These are phyloP conservation scores for Crotalaria pallida DNA, from an alignment of 306 rosid species.

Conservation along the genomic window DNA sequence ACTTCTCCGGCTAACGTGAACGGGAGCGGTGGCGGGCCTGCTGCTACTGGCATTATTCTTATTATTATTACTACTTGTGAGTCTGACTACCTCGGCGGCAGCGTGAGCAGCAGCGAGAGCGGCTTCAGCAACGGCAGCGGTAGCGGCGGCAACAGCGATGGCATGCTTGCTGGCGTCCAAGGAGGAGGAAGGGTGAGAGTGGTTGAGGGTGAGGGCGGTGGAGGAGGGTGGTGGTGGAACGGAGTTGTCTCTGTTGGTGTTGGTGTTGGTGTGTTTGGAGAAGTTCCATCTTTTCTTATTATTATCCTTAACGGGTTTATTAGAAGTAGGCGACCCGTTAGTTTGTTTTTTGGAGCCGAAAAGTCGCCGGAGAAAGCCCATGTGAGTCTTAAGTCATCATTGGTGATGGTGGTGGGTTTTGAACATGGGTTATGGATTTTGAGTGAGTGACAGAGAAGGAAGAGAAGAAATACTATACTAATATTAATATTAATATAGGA, in stretches of 20 bases:
- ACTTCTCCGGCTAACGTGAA: conserved; percentile 10
- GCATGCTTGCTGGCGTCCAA: conserved; percentile 76
- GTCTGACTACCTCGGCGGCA: conserved; percentile 89
- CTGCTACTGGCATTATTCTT: not conserved
- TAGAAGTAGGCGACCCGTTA: conserved; percentile 6
- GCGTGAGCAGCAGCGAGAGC: conserved; percentile 93
- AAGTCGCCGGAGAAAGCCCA: conserved; percentile 94
- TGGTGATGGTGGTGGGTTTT: not conserved
- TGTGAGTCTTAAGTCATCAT: conserved; percentile 39
- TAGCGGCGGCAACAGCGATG: conserved; percentile 90
- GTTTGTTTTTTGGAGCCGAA: conserved; percentile 50
- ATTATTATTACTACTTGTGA: conserved; percentile 30
- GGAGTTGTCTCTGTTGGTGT: conserved; percentile 10
- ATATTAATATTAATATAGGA: too few species aligned
- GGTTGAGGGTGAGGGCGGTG: not conserved
- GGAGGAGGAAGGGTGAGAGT: conserved; percentile 16
- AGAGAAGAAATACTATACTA: too few species aligned
- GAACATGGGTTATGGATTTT: not conserved
- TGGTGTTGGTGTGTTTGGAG: not conserved
- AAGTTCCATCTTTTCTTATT: conserved; percentile 48
- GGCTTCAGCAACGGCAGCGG: conserved; percentile 90
- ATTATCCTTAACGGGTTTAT: conserved; percentile 22
- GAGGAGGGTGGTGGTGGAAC: not conserved
- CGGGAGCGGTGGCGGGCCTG: not conserved
- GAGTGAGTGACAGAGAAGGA: not conserved